Conservation (phyloP, 2,329 filamentous ascomycete species). For the Pezicula radicicola region DNA sequence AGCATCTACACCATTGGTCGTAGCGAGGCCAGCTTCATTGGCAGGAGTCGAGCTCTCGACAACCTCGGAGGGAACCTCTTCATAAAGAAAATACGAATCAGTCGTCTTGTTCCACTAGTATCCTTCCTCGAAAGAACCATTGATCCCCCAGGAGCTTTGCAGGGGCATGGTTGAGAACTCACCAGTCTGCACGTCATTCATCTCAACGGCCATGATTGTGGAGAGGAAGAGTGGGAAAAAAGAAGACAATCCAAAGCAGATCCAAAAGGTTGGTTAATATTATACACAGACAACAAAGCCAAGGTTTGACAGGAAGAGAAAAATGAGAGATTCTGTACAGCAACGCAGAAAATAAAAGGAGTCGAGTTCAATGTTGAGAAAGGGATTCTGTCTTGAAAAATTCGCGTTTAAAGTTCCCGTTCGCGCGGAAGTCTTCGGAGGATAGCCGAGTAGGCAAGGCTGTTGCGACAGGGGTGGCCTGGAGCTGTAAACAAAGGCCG, state of each 20-base stretch:
- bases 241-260: conserved; percentile 6
- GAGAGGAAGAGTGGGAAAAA: conserved; percentile 2
- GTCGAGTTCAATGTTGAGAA: background rate
- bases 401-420: too few species aligned
- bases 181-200: conserved; percentile 26
- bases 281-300: conserved; percentile 9
- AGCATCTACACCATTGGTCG: conserved; percentile 16
- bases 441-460: too few species aligned
- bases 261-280: conserved; percentile 5
- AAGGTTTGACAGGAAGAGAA: conserved; percentile 9
- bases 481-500: too few species aligned
- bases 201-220: conserved; percentile 23
- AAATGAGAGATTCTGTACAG: background rate
- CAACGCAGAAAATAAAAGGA: background rate
- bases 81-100: background rate
- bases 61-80: conserved; percentile 15
- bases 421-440: too few species aligned
- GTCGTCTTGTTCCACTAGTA: too few species aligned
- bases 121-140: too few species aligned
- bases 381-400: background rate
- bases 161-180: conserved; percentile 8
- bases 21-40: conserved; percentile 15
- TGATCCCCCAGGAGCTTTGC: too few species aligned
- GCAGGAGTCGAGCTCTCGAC: conserved; percentile 14
- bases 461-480: too few species aligned